Evolutionary conservation across 306 rosid genomes (phyloP), one percentile per base, ranked within the genome.

Genomic region (Geum urbanum): DNA sequence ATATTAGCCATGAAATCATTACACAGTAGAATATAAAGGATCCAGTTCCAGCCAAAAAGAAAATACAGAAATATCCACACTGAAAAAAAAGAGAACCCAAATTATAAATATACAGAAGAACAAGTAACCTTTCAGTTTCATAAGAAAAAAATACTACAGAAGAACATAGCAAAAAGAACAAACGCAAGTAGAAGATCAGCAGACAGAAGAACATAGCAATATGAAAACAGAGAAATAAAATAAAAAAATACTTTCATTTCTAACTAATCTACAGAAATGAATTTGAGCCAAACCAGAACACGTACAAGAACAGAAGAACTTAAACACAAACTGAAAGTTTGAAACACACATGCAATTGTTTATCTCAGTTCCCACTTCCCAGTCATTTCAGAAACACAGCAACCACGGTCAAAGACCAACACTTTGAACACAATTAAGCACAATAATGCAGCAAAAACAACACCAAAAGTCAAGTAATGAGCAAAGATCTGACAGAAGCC

Each of bases 401-500:
- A 18, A 20, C 27, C 61, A 24, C 13, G 58, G 66, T 8, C 51
- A 63, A 32, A 63, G 20, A 20, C 9, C n/a, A 49, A 60, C 9
- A 22, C 35, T 51, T 49, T 41, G 48, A 39, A 6, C 44, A 57
- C 45, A 48, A 63, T 39, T 19, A 32, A 67, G 45, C 74, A 54
- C 12, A 8, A 55, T 53, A 62, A 56, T 7, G 13, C 12, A 39
- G 27, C 56, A 54, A 54, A 58, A 72, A 10, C 41, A 76, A 32
- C 20, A 55, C 2, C 8, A 61, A 57, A 56, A 15, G 37, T 9
- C 4, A 47, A 19, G 39, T 46, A 4, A 20, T 37, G 68, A 54
- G 51, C 71, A 77, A 57, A 63, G 71, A 77, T 76, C 72, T 73
- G 73, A 57, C 27, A 53, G 79, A 79, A 74, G 79, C 84, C 70